Evolutionary conservation across 192 early-diverging fungal genomes (phyloP).

Genomic region (Mortierella alpina): DNA sequence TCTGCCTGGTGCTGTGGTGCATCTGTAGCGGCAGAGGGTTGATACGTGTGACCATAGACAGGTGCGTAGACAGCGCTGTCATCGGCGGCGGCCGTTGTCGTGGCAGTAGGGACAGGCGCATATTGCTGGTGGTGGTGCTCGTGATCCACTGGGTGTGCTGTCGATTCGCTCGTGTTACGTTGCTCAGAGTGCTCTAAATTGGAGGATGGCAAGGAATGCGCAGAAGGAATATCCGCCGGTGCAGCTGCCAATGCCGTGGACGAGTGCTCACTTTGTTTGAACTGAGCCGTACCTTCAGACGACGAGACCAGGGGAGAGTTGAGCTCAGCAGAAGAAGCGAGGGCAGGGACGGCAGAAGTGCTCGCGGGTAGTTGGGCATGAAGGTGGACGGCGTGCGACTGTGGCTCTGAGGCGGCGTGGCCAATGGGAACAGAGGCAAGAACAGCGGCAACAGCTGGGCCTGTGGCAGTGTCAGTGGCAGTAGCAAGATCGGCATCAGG

Average conservation of each 20-base stretch:
- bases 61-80: too few species aligned
- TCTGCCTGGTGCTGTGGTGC: neutral
- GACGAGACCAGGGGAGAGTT: neutral
- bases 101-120: neutral
- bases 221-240: neutral
- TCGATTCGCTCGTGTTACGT: neutral
- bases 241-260: neutral
- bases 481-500: too few species aligned
- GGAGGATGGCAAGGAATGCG: neutral
- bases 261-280: slow-evolving; percentile 14
- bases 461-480: neutral
- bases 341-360: neutral
- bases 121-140: neutral
- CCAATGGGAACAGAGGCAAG: neutral
- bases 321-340: too few species aligned
- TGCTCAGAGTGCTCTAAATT: slow-evolving; percentile 46
- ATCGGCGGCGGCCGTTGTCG: neutral
- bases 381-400: slow-evolving; percentile 5
- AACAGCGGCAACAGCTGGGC: neutral
- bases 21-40: too few species aligned
- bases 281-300: slow-evolving; percentile 4
- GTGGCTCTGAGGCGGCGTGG: slow-evolving; percentile 11
- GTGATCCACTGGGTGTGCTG: neutral
- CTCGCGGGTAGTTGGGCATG: neutral
- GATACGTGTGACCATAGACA: too few species aligned